Evolutionary conservation across 2,329 filamentous ascomycete species (phyloP).

Genomic region (Diplodia scrobiculata): DNA sequence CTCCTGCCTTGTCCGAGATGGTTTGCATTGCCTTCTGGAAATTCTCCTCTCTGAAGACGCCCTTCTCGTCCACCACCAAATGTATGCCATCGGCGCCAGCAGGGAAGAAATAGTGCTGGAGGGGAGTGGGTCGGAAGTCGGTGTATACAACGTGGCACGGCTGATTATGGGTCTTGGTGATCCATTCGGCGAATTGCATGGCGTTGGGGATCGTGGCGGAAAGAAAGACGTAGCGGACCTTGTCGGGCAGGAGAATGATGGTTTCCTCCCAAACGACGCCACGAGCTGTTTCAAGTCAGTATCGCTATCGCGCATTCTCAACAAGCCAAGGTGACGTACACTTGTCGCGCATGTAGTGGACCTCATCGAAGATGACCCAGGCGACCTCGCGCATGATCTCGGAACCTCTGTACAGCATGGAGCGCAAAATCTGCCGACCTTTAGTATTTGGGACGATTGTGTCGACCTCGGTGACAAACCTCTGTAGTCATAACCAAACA

Average conservation of each 20-base stretch:
- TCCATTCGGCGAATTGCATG: constrained; percentile 99
- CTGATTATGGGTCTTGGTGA: constrained; percentile 95
- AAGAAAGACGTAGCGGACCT: constrained; percentile 97
- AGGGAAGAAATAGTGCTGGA: constrained; percentile 98
- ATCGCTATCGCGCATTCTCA: neutral
- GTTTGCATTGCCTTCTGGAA: constrained; percentile 94
- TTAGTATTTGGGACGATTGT: neutral
- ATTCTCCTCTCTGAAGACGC: constrained; percentile 92
- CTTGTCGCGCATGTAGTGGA: constrained; percentile 97
- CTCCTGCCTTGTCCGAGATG: constrained; percentile 83
- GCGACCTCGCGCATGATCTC: constrained; percentile 99
- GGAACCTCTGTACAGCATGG: constrained; percentile 96
- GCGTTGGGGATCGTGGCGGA: constrained; percentile 98
- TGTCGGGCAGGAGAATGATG: constrained; percentile 95
- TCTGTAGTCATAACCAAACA: constrained; percentile 99
- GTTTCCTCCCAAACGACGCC: constrained; percentile 99
- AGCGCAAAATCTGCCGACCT: constrained; percentile 72
- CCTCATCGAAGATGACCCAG: constrained; percentile 98
- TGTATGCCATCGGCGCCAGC: constrained; percentile 90
- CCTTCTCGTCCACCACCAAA: constrained; percentile 94
- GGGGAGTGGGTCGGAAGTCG: constrained; percentile 91
- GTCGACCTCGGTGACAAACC: neutral
- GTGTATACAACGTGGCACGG: constrained; percentile 99
- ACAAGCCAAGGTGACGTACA: constrained; percentile 38
- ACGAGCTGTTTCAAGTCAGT: constrained; percentile 53